phyloP scores from a whole-genome alignment of 1,139 yeast genomes.

The Lodderomyces beijingensis region DNA sequence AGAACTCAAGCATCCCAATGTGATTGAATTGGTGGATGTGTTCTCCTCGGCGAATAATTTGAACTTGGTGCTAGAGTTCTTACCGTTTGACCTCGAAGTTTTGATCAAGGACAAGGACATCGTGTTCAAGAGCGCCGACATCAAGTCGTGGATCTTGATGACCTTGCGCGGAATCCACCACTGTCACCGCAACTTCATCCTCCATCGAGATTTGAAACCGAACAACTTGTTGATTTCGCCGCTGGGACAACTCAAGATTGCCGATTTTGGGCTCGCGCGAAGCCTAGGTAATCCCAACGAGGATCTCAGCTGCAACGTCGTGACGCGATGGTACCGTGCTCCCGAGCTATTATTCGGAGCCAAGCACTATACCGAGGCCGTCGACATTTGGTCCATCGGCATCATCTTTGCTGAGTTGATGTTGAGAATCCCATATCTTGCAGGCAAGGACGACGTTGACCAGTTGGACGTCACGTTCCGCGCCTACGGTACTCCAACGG shows the following conservation, averaged over 20 bases:
- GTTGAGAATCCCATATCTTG: conserved; percentile 90
- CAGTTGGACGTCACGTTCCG: conserved; percentile 88
- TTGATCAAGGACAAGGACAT: conserved; percentile 76
- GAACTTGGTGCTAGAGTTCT: conserved; percentile 82
- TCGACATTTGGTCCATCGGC: conserved; percentile 94
- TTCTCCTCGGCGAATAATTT: conserved; percentile 69
- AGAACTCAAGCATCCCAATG: conserved; percentile 77
- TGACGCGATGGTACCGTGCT: conserved; percentile 95
- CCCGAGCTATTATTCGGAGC: conserved; percentile 92
- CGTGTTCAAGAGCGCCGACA: conserved; percentile 80
- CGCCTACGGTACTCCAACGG: conserved; percentile 95
- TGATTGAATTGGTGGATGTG: conserved; percentile 84
- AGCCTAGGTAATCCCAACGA: conserved; percentile 76
- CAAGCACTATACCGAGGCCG: conserved; percentile 78
- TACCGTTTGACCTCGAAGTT: conserved; percentile 90
- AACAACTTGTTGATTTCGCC: conserved; percentile 81
- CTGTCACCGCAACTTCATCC: conserved; percentile 84
- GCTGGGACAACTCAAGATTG: conserved; percentile 81
- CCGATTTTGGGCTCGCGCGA: conserved; percentile 96
- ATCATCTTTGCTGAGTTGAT: conserved; percentile 93
- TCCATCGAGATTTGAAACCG: conserved; percentile 88
- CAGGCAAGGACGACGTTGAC: conserved; percentile 86
- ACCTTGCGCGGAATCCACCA: conserved; percentile 91
- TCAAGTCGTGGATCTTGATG: conserved; percentile 93
- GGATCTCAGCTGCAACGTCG: conserved; percentile 86